These are phyloP conservation scores for Vanrija sp. DNA, from an alignment of 1,284 basidiomycete genomes.

Conservation along the genomic window DNA sequence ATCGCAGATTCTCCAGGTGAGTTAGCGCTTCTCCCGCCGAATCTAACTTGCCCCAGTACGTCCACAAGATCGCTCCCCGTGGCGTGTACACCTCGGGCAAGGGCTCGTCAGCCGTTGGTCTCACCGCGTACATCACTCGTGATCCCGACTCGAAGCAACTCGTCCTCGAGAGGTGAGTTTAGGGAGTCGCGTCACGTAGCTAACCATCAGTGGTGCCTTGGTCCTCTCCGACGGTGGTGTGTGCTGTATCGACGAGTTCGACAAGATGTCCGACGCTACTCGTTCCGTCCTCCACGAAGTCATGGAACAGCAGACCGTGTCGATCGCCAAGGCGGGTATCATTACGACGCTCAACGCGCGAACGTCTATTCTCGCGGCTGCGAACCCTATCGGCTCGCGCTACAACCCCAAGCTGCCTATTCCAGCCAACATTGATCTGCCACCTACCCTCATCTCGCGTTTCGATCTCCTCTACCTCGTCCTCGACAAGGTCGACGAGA, in stretches of 20 bases:
- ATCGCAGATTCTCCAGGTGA: conserved; percentile 84
- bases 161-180: conserved; percentile 64
- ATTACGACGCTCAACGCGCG: conserved; percentile 97
- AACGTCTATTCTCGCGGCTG: conserved; percentile 93
- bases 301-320: conserved; percentile 99
- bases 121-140: conserved; percentile 95
- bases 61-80: conserved; percentile 96
- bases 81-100: conserved; percentile 97
- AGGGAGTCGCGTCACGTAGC: conserved; percentile 35
- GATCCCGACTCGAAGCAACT: conserved; percentile 98
- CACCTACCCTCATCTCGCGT: conserved; percentile 93
- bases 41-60: conserved; percentile 61
- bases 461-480: conserved; percentile 98
- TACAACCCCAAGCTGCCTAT: conserved; percentile 89
- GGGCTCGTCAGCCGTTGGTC: conserved; percentile 94
- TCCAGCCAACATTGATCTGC: conserved; percentile 80
- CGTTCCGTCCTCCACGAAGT: conserved; percentile 97
- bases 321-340: conserved; percentile 98
- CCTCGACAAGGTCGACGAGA: conserved; percentile 89
- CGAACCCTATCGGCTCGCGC: conserved; percentile 93
- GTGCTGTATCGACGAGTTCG: conserved; percentile 99
- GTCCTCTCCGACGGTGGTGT: conserved; percentile 96
- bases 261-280: conserved; percentile 98
- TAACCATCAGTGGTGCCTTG: conserved; percentile 67
- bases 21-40: conserved; percentile 16